Evolutionary conservation across 2,329 filamentous ascomycete genomes (phyloP).

Genomic region (Aquanectria penicillioides): DNA sequence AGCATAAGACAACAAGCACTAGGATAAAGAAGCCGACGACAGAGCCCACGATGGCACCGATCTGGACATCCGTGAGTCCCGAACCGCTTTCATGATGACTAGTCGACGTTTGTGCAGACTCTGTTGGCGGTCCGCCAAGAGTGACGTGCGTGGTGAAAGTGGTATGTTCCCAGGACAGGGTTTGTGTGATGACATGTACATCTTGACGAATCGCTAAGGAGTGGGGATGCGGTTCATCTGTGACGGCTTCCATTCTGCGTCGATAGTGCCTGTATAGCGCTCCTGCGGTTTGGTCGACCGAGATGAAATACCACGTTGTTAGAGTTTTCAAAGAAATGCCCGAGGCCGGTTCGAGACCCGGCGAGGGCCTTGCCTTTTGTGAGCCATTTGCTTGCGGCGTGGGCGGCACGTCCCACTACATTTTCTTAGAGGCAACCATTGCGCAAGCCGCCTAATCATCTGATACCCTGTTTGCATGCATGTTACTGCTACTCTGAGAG

Average conservation of each 20-base stretch:
- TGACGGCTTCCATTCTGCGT: slow-evolving; percentile 5
- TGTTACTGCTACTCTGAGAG: slow-evolving; percentile 4
- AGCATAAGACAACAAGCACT: slow-evolving; percentile 47
- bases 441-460: slow-evolving; percentile 29
- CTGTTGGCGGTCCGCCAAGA: slow-evolving; percentile 28
- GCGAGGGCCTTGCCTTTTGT: slow-evolving; percentile 30
- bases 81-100: slow-evolving; percentile 26
- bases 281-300: background rate
- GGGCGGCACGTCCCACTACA: slow-evolving; percentile 18
- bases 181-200: slow-evolving; percentile 49
- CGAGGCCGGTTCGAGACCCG: background rate
- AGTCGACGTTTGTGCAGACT: slow-evolving; percentile 20
- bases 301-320: slow-evolving; percentile 8
- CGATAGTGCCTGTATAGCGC: background rate
- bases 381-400: slow-evolving; percentile 13
- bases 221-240: slow-evolving; percentile 24
- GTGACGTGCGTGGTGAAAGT: slow-evolving; percentile 52
- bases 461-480: slow-evolving; percentile 27
- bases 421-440: slow-evolving; percentile 33
- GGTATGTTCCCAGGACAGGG: slow-evolving; percentile 45
- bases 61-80: slow-evolving; percentile 47
- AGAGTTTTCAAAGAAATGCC: slow-evolving; percentile 27
- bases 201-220: slow-evolving; percentile 38
- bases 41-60: slow-evolving; percentile 54
- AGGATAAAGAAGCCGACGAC: slow-evolving; percentile 51